These are phyloP conservation scores for Medicago arabica DNA, from an alignment of 306 rosid species.

Conservation along the genomic window DNA sequence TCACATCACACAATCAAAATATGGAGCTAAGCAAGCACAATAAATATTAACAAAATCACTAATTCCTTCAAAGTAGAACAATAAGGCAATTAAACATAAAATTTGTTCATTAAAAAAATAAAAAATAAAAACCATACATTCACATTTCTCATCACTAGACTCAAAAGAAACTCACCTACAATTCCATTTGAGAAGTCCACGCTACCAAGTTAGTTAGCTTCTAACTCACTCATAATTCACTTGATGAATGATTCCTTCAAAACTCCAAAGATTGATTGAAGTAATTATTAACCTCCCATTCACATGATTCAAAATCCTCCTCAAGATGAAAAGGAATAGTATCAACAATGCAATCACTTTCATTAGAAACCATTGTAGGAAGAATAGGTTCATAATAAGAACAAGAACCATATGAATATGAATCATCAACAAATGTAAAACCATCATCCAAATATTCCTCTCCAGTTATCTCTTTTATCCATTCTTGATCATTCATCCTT, in stretches of 20 bases:
- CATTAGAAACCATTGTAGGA: slow-evolving; percentile 36
- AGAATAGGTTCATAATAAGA: slow-evolving; percentile 19
- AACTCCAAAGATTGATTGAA: slow-evolving; percentile 33
- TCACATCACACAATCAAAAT: neutral
- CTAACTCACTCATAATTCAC: too few species aligned
- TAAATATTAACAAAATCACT: neutral
- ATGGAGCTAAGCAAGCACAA: neutral
- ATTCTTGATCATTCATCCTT: neutral
- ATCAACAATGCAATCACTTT: slow-evolving; percentile 44
- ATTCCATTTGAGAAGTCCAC: neutral
- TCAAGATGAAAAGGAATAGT: slow-evolving; percentile 45
- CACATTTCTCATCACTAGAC: neutral
- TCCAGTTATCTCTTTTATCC: slow-evolving; percentile 1
- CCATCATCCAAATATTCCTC: neutral
- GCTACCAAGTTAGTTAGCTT: too few species aligned
- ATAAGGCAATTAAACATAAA: slow-evolving; percentile 4
- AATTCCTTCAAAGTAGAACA: neutral
- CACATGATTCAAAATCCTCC: slow-evolving; percentile 67
- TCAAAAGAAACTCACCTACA: neutral
- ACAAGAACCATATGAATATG: neutral
- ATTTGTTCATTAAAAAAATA: neutral
- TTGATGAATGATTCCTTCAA: too few species aligned
- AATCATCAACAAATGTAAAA: slow-evolving; percentile 7
- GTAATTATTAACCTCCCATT: slow-evolving; percentile 76
- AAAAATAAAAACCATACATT: neutral